These are phyloP conservation scores for Solanum appendiculatum DNA, from an alignment of 257 asterid genomes.

Conservation along the genomic window DNA sequence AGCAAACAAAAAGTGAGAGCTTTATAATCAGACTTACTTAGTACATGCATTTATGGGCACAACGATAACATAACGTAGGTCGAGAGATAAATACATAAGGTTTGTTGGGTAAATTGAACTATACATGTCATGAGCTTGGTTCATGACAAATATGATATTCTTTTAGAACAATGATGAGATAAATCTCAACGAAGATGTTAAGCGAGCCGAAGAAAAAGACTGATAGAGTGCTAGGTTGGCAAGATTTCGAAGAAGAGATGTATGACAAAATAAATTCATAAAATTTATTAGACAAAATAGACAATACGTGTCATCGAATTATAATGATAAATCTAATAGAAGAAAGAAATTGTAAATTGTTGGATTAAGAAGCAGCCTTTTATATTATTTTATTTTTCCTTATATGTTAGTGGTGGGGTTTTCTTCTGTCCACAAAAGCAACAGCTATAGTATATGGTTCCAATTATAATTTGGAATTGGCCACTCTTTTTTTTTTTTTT, in stretches of 20 bases:
- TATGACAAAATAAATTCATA: not conserved
- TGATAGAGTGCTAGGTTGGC: accelerated
- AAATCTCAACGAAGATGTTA: not conserved
- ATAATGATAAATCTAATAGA: not conserved
- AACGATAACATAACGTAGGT: not conserved
- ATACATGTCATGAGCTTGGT: not conserved
- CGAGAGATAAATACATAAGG: not conserved
- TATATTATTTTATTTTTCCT: not conserved
- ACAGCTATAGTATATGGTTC: not conserved
- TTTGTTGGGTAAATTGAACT: accelerated
- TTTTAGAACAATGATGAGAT: not conserved
- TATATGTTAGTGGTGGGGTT: not conserved
- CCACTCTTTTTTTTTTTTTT: not conserved
- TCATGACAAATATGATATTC: not conserved
- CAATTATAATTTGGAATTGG: not conserved
- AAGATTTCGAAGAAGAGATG: not conserved
- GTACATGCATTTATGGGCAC: not conserved
- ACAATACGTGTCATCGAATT: not conserved
- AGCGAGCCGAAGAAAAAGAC: not conserved
- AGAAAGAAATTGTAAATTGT: not conserved
- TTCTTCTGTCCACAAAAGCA: not conserved
- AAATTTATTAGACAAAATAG: not conserved
- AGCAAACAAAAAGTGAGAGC: too few species aligned
- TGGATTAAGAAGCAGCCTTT: not conserved
- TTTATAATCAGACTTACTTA: not conserved